Conservation (phyloP, 1,139 yeast species). For the Kurtzmaniella quercitrusa region DNA sequence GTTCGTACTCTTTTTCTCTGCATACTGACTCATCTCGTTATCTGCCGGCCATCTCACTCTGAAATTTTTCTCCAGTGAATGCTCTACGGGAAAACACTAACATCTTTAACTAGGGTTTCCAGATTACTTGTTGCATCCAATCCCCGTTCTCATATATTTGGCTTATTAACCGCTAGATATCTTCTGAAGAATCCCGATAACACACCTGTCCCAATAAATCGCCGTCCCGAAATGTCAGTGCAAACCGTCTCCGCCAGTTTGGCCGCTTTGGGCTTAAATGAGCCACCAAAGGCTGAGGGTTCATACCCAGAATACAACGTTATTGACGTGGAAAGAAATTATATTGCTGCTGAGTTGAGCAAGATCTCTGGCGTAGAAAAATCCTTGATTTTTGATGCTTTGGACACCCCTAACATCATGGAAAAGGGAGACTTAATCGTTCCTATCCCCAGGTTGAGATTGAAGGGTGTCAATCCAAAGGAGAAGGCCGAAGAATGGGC, state of each 20-base stretch:
- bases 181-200: not conserved
- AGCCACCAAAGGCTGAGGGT: conserved; percentile 23
- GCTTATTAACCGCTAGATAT: not conserved
- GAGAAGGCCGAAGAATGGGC: conserved; percentile 87
- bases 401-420: conserved; percentile 81
- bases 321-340: conserved; percentile 81
- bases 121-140: not conserved
- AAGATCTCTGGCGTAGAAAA: conserved; percentile 69
- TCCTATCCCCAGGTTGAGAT: conserved; percentile 89
- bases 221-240: conserved; percentile 13
- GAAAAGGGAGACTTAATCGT: conserved; percentile 92
- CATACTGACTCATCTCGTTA: not conserved
- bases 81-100: conserved; percentile 1
- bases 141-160: not conserved
- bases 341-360: conserved; percentile 75
- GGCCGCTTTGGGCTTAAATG: conserved; percentile 32
- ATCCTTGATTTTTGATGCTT: conserved; percentile 70
- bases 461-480: conserved; percentile 82
- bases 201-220: conserved; percentile 1
- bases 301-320: conserved; percentile 74
- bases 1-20: not conserved
- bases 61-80: conserved; percentile 1
- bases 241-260: conserved; percentile 35
- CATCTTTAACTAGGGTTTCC: not conserved
- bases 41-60: not conserved